A percentile compares a stretch with the other conserved stretches of the same genome.
Evolutionary conservation across 2,329 filamentous ascomycete species (phyloP).

Genomic region (Claviceps spartinae): DNA sequence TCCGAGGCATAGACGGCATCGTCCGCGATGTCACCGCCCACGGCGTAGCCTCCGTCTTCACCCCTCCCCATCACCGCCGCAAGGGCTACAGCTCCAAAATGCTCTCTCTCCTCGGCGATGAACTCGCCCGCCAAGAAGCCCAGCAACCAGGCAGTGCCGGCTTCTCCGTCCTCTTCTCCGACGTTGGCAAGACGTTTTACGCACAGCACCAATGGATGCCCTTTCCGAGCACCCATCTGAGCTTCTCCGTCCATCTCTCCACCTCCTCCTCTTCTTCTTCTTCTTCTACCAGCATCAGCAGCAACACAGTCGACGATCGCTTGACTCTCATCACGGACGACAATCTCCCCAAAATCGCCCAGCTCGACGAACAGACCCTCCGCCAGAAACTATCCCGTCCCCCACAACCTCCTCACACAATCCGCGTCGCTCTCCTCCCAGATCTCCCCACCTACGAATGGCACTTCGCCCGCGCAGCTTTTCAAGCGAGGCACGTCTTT

Average conservation of each 20-base stretch:
- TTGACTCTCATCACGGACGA: constrained; percentile 38
- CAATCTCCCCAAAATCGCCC: constrained; percentile 48
- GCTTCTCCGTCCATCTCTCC: constrained; percentile 28
- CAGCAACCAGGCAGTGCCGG: constrained; percentile 22
- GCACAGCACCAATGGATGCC: constrained; percentile 62
- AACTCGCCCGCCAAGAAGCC: constrained; percentile 18
- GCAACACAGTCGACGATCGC: constrained; percentile 6
- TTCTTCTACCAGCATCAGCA: constrained; percentile 10
- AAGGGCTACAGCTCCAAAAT: constrained; percentile 67
- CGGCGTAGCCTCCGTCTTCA: constrained; percentile 72
- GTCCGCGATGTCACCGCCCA: constrained; percentile 47
- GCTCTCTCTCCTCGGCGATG: constrained; percentile 48
- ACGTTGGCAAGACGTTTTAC: constrained; percentile 78
- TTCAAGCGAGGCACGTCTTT: constrained; percentile 53
- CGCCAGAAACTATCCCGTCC: constrained; percentile 32
- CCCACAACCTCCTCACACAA: constrained; percentile 10
- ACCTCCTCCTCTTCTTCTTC: background rate
- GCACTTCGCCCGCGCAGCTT: constrained; percentile 67
- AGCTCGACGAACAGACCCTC: constrained; percentile 50
- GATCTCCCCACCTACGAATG: constrained; percentile 28
- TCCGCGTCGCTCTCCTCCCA: constrained; percentile 21
- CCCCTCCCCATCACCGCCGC: constrained; percentile 50
- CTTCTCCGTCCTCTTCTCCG: constrained; percentile 75
- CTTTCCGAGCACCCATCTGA: constrained; percentile 60
- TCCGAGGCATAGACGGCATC: constrained; percentile 22